A percentile compares a stretch with the other conserved stretches of the same genome.
phyloP scores from a whole-genome alignment of 1,139 yeast genomes.

The Geotrichum cucujoidarum region DNA sequence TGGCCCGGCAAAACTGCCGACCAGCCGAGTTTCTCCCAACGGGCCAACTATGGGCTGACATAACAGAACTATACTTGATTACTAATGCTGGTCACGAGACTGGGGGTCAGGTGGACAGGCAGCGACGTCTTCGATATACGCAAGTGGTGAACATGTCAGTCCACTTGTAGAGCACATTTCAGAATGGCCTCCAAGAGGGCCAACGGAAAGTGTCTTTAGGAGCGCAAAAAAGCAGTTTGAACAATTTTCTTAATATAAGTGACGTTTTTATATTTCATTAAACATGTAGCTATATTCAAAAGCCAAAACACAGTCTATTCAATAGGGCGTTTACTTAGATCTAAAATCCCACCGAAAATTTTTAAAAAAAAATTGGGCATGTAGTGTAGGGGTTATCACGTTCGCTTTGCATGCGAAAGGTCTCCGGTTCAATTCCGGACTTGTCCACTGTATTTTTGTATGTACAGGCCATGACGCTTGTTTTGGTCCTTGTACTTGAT shows the following conservation, averaged over 20 bases:
- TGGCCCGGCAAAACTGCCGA: too few relatives aligned
- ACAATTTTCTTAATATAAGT: too few relatives aligned
- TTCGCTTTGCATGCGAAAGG: conserved; percentile 18
- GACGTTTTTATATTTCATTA: too few relatives aligned
- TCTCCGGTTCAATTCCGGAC: conserved; percentile 20
- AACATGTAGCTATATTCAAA: too few relatives aligned
- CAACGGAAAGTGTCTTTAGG: too few relatives aligned
- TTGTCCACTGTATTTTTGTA: conserved; percentile 17
- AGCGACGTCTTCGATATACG: conserved; percentile 1
- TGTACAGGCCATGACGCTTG: too few relatives aligned
- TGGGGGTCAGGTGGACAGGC: background rate
- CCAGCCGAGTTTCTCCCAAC: too few relatives aligned
- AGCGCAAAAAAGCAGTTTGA: too few relatives aligned
- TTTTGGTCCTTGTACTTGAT: too few relatives aligned
- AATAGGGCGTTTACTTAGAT: too few relatives aligned
- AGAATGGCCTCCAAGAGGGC: background rate
- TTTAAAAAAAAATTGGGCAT: too few relatives aligned
- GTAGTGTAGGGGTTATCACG: conserved; percentile 20
- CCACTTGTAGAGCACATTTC: background rate
- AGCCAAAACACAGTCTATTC: too few relatives aligned
- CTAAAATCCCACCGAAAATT: background rate
- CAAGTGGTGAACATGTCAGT: conserved; percentile 1
- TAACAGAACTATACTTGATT: background rate
- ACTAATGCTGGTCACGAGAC: background rate
- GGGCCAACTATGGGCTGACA: background rate